Evolutionary conservation across 177 flowering plant genomes (phyloP), one percentile per base, ranked within the genome.

Genomic region (Vitis hybrid): DNA sequence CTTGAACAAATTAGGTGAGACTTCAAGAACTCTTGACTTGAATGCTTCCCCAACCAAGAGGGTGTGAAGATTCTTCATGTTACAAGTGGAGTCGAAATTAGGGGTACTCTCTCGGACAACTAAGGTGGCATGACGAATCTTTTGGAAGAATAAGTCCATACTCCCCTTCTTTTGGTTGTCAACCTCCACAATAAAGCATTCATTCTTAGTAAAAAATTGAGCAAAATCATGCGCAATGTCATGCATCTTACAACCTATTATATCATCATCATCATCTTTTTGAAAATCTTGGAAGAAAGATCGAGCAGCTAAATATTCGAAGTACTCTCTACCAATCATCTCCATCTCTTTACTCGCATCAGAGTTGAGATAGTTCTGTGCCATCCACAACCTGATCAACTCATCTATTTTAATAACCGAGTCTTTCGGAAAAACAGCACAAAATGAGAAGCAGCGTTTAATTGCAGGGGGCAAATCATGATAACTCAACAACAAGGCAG

Each of bases 201-300:
- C 71, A 12, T 73, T 62, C 15, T 30, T 34, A 1, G 60, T 34
- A 2, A 65, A 60, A 21, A 26, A 72, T 8, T 60, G 65, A 2
- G 60, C 70, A 30, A 62, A 69, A 18, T 69, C 73, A 52, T 74
- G 77, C 23, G 65, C 72, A 26, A 78, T 56, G 15, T 81, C 79
- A 71, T 81, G 79, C 72, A 72, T 72, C 34, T 68, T 72, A 50
- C 67, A 77, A 3, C 23, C 5, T 2, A 2, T 5, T 32, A 65
- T 51, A 21, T 34, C 26, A 2, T 45, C 67, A 9, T 50, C 10
- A 10, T 34, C 9, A 32, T 48, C 62, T 52, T 21, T 48, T 7
- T 12, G 50, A 3, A 57, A 23, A 66, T 61, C 60, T 14, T 71
- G 66, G 57, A 81, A 78, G 12, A 81, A 69, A 13, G 74, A 81